Conservation (phyloP, 2,329 filamentous ascomycete genomes). For the Penicillium sp. region DNA sequence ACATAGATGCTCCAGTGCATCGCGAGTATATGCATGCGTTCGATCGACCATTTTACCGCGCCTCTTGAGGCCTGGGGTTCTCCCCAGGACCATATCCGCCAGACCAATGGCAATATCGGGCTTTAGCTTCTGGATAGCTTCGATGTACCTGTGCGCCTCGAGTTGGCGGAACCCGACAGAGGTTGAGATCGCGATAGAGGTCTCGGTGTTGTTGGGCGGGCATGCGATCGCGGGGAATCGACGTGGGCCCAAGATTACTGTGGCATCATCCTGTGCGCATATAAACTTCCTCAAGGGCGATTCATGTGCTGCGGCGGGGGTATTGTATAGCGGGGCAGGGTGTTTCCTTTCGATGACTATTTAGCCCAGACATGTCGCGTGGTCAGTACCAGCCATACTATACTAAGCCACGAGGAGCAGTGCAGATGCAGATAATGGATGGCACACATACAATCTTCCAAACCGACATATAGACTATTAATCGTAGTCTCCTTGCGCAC, state of each 20-base stretch:
- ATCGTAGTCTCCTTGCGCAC: conserved; percentile 66
- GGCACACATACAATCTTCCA: conserved; percentile 82
- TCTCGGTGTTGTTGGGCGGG: conserved; percentile 68
- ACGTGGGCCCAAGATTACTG: conserved; percentile 75
- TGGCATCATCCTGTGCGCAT: conserved; percentile 64
- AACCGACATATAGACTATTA: conserved; percentile 72
- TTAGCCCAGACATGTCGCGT: conserved; percentile 34
- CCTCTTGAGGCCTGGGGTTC: conserved; percentile 67
- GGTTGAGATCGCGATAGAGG: conserved; percentile 75
- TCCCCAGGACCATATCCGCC: conserved; percentile 69
- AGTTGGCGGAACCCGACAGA: conserved; percentile 81
- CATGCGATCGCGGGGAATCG: conserved; percentile 73
- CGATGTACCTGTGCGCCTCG: conserved; percentile 67
- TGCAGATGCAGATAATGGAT: background rate
- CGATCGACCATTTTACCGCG: conserved; percentile 81
- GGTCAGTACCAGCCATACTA: conserved; percentile 30
- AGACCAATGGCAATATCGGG: conserved; percentile 81
- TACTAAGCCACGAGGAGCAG: background rate
- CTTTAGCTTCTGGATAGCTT: conserved; percentile 63
- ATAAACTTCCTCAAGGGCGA: conserved; percentile 76
- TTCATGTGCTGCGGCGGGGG: conserved; percentile 45
- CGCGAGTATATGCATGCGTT: conserved; percentile 77
- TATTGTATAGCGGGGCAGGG: conserved; percentile 56
- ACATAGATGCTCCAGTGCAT: conserved; percentile 59
- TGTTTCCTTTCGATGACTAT: conserved; percentile 64